phyloP scores from a whole-genome alignment of 768 basidiomycete species.

The Pholiota conissans region DNA sequence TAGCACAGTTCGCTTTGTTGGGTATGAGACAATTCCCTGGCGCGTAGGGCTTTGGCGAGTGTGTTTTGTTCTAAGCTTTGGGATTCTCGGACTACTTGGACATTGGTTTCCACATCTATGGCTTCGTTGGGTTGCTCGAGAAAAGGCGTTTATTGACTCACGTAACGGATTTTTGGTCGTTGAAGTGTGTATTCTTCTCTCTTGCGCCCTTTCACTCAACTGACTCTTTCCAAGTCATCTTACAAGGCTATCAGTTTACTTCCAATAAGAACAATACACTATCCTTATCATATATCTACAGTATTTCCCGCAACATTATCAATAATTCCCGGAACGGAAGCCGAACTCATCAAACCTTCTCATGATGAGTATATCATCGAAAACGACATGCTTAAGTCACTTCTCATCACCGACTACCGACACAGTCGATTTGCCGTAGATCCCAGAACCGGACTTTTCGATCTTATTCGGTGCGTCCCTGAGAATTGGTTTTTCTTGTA shows the following conservation, averaged over 20 bases:
- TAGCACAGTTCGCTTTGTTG: slow-evolving; percentile 80
- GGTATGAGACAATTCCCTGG: slow-evolving; percentile 70
- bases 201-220: not conserved
- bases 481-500: not conserved
- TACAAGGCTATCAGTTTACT: slow-evolving; percentile 82
- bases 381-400: slow-evolving; percentile 41
- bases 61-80: slow-evolving; percentile 67
- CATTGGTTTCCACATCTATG: slow-evolving; percentile 94
- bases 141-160: slow-evolving; percentile 78
- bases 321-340: slow-evolving; percentile 27
- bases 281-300: slow-evolving; percentile 78
- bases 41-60: slow-evolving; percentile 69
- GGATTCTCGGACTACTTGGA: slow-evolving; percentile 76
- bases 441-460: slow-evolving; percentile 78
- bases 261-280: slow-evolving; percentile 63
- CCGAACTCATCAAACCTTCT: slow-evolving; percentile 22
- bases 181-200: slow-evolving; percentile 60
- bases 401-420: slow-evolving; percentile 85
- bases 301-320: slow-evolving; percentile 59
- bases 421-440: slow-evolving; percentile 91
- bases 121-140: slow-evolving; percentile 83
- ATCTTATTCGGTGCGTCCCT: slow-evolving; percentile 85
- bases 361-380: slow-evolving; percentile 31
- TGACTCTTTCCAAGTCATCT: slow-evolving; percentile 60
- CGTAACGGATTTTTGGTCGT: slow-evolving; percentile 79